A percentile compares a stretch with the other conserved stretches of the same genome.
These are phyloP conservation scores for Neurospora pannonica DNA, from an alignment of 495 filamentous ascomycete genomes.

Conservation along the genomic window DNA sequence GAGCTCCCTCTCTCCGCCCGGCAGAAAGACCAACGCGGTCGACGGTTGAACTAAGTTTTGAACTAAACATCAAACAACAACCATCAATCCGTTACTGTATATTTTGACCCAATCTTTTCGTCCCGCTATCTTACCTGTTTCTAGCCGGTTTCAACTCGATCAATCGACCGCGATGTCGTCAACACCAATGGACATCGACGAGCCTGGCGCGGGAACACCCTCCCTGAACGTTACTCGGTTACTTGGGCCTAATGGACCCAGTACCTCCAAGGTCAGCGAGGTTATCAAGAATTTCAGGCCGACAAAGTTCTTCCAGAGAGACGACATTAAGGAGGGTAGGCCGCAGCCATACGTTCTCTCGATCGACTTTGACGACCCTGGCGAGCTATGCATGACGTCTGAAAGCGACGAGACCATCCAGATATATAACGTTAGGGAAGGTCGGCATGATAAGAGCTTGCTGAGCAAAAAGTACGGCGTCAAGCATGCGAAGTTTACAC, in stretches of 20 bases:
- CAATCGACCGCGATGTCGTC: conserved; percentile 32
- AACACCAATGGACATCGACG: conserved; percentile 46
- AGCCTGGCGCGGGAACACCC: conserved; percentile 25
- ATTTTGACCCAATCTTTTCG: background rate
- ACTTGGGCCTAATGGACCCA: conserved; percentile 18
- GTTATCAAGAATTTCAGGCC: conserved; percentile 39
- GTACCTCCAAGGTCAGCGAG: conserved; percentile 36
- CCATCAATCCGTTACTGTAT: background rate
- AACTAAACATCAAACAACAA: background rate
- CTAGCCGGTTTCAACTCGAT: too few relatives aligned
- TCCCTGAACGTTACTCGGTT: conserved; percentile 32
- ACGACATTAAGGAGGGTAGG: conserved; percentile 33
- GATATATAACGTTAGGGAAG: conserved; percentile 84
- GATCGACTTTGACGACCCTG: conserved; percentile 91
- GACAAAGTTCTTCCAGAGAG: conserved; percentile 40
- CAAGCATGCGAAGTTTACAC: conserved; percentile 88
- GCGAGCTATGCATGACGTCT: conserved; percentile 77
- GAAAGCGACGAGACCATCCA: conserved; percentile 91
- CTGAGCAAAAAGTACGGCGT: conserved; percentile 91
- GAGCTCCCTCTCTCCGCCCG: background rate
- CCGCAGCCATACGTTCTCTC: conserved; percentile 45
- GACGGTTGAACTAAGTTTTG: background rate
- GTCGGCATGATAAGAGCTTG: conserved; percentile 73
- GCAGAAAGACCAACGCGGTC: background rate
- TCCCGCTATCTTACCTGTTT: too few relatives aligned